Evolutionary conservation across 768 basidiomycete species (phyloP).

Genomic region (Termitomyces sp.): DNA sequence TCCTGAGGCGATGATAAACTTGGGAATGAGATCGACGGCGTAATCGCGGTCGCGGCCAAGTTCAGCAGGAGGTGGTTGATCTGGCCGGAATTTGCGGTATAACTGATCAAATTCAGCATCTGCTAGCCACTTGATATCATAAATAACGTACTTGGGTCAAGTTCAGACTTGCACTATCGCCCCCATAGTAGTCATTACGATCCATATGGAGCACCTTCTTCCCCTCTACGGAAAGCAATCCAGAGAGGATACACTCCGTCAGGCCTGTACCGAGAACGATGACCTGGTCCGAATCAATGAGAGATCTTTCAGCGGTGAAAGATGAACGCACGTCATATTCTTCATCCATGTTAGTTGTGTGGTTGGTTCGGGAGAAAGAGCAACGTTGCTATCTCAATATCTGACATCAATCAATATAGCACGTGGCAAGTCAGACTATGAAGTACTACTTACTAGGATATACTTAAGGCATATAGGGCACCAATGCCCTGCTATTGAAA

Average conservation of each 20-base stretch:
- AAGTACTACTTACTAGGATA: not conserved
- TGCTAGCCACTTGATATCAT: slow-evolving; percentile 1
- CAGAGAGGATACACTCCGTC: slow-evolving; percentile 98
- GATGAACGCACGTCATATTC: slow-evolving; percentile 80
- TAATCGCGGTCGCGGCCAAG: slow-evolving; percentile 98
- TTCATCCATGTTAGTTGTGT: slow-evolving; percentile 81
- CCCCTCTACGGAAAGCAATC: slow-evolving; percentile 96
- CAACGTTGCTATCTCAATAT: slow-evolving; percentile 10
- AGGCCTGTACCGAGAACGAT: slow-evolving; percentile 95
- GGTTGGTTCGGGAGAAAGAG: slow-evolving; percentile 21
- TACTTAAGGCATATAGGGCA: slow-evolving; percentile 1
- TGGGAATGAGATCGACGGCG: slow-evolving; percentile 96
- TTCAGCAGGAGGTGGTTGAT: slow-evolving; percentile 72
- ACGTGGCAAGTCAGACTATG: slow-evolving; percentile 15
- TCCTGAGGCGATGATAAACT: slow-evolving; percentile 98
- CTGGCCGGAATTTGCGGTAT: slow-evolving; percentile 90
- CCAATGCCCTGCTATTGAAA: not conserved
- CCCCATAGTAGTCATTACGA: slow-evolving; percentile 98
- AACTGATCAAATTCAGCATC: slow-evolving; percentile 49
- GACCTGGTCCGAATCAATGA: slow-evolving; percentile 47
- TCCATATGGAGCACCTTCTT: slow-evolving; percentile 99
- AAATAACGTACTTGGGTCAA: slow-evolving; percentile 78
- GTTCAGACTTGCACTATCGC: slow-evolving; percentile 95
- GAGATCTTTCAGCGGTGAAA: slow-evolving; percentile 6
- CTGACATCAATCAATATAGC: slow-evolving; percentile 20